Percentiles rank a stretch among this genome's conserved stretches.
phyloP scores from a whole-genome alignment of 208 protist genomes.

The Crithidia fasciculata region DNA sequence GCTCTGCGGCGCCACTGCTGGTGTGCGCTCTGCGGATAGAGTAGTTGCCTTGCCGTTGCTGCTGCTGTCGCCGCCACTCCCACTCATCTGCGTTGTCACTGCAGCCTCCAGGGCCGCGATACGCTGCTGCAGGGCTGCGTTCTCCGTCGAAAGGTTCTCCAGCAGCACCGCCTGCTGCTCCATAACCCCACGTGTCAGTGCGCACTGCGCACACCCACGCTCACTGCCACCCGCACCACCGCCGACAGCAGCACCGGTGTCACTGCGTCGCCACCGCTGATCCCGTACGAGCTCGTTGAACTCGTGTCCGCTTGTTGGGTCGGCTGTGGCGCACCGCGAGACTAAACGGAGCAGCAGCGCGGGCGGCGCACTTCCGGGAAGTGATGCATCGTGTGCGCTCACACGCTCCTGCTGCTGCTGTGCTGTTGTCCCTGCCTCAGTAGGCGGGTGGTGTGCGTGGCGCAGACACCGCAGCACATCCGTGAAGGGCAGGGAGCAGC shows the following conservation, averaged over 20 bases:
- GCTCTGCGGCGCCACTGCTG: too few species aligned
- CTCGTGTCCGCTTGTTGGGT: conserved; percentile 6
- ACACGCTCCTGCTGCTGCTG: background rate
- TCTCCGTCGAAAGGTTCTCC: conserved; percentile 8
- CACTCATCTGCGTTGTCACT: background rate
- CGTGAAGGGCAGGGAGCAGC: conserved; percentile 53
- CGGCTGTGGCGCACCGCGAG: conserved; percentile 13
- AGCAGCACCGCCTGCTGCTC: conserved; percentile 22
- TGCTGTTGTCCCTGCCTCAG: background rate
- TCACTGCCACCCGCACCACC: background rate
- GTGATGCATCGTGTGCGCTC: too few species aligned
- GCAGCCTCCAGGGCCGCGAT: conserved; percentile 14
- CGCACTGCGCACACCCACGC: conserved; percentile 7
- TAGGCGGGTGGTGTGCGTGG: background rate
- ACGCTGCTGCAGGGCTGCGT: conserved; percentile 5
- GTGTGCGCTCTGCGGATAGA: background rate
- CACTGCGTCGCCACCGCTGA: conserved; percentile 15
- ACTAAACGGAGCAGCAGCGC: conserved; percentile 19
- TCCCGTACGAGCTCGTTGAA: conserved; percentile 18
- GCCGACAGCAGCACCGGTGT: background rate
- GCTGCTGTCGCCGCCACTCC: too few species aligned
- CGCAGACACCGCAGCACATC: conserved; percentile 43
- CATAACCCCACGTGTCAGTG: background rate
- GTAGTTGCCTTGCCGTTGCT: background rate
- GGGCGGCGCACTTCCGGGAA: background rate